Evolutionary conservation across 129 eudicot species (phyloP), one percentile per base, ranked within the genome.

Genomic region (Tagetes patula): DNA sequence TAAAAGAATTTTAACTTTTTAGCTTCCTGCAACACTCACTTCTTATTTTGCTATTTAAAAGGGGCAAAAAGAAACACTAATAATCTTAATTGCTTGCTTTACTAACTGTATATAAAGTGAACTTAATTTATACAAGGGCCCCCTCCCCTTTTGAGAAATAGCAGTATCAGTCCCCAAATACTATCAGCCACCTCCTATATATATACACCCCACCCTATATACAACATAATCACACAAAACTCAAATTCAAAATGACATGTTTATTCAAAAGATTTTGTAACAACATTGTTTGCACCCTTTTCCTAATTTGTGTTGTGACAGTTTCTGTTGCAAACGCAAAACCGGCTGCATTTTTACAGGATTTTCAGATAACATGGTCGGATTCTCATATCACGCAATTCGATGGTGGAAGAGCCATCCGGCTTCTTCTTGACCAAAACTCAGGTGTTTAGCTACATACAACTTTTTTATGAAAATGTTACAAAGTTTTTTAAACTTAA

Each of bases 361-460:
- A 92, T 68, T 92, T 92, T 73, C 71, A 76, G 6, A 52, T 87
- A 67, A 85, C 96, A 32, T 92, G 98, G 98, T 71, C 95, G 0
- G 96, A 87, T 39, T 71, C 89, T 32, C 98, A 92, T 75, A 81
- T 92, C 72, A 85, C 79, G 45, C 86, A 85, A 66, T 47, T 92
- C 7, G 95, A 89, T 7, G 95, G 90, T 3, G 98, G 96, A n/a
- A 85, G 65, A 43, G 90, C 87, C 65, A 87, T 92, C 47, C 98
- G 85, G 32, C 96, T 92, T 46, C 72, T 75, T 50, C 95, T 92
- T 5, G 98, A 92, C 75, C 90, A 82, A 62, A 79, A 65, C 79
- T 89, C 98, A 34, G 98, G 96, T 85, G 54, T 77, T 41, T 63
- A 63, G 14, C 62, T 59, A 66, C 36, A 32, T 36, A 11, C 20